Percentiles rank a stretch among this genome's conserved stretches.
phyloP scores from a whole-genome alignment of 768 basidiomycete species.

The Podaxis rugospora region DNA sequence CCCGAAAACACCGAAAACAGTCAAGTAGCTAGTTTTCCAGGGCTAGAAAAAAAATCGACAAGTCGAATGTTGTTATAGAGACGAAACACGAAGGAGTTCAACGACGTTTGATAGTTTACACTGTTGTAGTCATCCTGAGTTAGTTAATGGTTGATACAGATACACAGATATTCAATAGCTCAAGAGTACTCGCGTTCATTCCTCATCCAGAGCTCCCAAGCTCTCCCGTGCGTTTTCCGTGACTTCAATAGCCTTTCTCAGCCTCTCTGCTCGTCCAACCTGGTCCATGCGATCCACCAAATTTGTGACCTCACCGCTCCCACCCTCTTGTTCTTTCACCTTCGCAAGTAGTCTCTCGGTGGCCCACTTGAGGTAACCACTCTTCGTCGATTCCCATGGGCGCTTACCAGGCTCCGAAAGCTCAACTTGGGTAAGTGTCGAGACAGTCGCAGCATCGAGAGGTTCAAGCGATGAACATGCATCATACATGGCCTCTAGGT shows the following conservation, averaged over 20 bases:
- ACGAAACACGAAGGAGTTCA: too few species aligned
- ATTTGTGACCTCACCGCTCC: neutral
- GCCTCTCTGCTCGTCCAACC: conserved; percentile 2
- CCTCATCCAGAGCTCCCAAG: neutral
- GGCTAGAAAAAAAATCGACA: too few species aligned
- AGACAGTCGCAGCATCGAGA: conserved; percentile 2
- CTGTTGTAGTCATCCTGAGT: too few species aligned
- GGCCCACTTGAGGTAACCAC: conserved; percentile 10
- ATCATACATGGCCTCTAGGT: conserved; percentile 3
- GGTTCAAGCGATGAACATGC: conserved; percentile 6
- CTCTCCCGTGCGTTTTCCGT: conserved; percentile 4
- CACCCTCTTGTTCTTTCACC: neutral
- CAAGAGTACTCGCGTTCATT: too few species aligned
- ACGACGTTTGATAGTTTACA: too few species aligned
- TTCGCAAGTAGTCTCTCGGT: neutral
- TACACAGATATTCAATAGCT: too few species aligned
- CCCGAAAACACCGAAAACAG: too few species aligned
- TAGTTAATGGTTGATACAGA: too few species aligned
- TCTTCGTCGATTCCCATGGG: conserved; percentile 12
- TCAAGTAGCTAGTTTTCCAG: too few species aligned
- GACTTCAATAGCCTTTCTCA: conserved; percentile 5
- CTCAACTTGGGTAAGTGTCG: conserved; percentile 5
- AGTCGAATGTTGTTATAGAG: too few species aligned
- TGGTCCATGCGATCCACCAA: neutral
- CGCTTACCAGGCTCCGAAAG: conserved; percentile 10